Conservation (phyloP, 192 early-diverging fungal genomes). For the Coemansia asiatica region DNA sequence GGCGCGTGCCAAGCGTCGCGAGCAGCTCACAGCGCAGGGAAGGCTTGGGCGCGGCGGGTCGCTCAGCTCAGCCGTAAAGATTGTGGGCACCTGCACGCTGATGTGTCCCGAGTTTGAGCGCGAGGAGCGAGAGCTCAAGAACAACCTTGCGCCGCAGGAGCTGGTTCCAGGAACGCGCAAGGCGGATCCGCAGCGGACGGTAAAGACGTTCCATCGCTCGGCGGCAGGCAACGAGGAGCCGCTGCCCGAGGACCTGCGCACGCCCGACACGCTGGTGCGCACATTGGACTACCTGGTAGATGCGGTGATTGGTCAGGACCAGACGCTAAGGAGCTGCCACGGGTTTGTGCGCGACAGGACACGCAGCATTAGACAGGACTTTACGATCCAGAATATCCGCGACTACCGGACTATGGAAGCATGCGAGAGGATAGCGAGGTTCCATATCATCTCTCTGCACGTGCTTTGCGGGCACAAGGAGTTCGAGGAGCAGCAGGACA, state of each 20-base stretch:
- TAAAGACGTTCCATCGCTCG: constrained; percentile 83
- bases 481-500: constrained; percentile 79
- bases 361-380: constrained; percentile 82
- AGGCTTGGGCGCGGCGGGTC: constrained; percentile 61
- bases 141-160: constrained; percentile 72
- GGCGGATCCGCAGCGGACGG: constrained; percentile 67
- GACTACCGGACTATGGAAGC: constrained; percentile 64
- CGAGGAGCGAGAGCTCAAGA: constrained; percentile 77
- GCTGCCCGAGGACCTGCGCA: constrained; percentile 85
- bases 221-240: constrained; percentile 84
- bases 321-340: constrained; percentile 66
- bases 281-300: constrained; percentile 71
- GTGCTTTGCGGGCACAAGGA: constrained; percentile 66
- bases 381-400: constrained; percentile 81
- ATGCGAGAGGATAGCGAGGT: constrained; percentile 85
- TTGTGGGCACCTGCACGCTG: constrained; percentile 77
- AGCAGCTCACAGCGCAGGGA: constrained; percentile 63
- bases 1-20: constrained; percentile 61
- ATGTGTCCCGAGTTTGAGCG: constrained; percentile 93
- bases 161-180: constrained; percentile 59
- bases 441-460: constrained; percentile 78
- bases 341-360: constrained; percentile 84
- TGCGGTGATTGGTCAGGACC: constrained; percentile 53
- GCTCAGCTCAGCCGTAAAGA: constrained; percentile 62
- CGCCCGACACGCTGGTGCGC: constrained; percentile 64